phyloP scores from a whole-genome alignment of 371 early-diverging fungal species.

The Mucor circinelloides region DNA sequence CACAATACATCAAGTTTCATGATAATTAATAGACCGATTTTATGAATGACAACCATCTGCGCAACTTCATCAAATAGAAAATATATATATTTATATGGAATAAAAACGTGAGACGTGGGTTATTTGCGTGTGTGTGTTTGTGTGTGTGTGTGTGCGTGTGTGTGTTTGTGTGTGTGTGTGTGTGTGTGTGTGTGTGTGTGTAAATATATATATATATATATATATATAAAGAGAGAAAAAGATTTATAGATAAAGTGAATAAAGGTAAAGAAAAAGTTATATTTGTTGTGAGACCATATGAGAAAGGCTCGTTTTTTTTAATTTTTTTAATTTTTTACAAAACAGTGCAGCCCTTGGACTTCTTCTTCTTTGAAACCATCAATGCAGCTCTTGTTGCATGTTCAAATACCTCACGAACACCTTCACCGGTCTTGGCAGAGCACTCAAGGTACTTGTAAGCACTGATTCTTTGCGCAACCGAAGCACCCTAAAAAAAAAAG shows the following conservation, averaged over 20 bases:
- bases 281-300: conserved; percentile 2
- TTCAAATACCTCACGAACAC: conserved; percentile 94
- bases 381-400: conserved; percentile 89
- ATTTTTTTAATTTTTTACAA: conserved; percentile 41
- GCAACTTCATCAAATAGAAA: neutral
- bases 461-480: conserved; percentile 74
- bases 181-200: neutral
- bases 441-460: conserved; percentile 96
- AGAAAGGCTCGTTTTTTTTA: neutral
- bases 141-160: neutral
- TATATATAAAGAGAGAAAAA: neutral
- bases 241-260: neutral
- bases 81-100: conserved; percentile 1
- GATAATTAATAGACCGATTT: neutral
- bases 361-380: conserved; percentile 59
- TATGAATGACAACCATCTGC: neutral
- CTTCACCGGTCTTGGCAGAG: conserved; percentile 90
- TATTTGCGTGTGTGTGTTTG: neutral
- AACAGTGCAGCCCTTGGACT: conserved; percentile 47
- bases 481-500: conserved; percentile 39
- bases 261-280: neutral
- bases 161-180: neutral
- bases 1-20: neutral
- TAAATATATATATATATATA: neutral
- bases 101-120: neutral